These are phyloP conservation scores for Lichtheimia ramosa DNA, from an alignment of 371 early-diverging fungal genomes.

Conservation along the genomic window DNA sequence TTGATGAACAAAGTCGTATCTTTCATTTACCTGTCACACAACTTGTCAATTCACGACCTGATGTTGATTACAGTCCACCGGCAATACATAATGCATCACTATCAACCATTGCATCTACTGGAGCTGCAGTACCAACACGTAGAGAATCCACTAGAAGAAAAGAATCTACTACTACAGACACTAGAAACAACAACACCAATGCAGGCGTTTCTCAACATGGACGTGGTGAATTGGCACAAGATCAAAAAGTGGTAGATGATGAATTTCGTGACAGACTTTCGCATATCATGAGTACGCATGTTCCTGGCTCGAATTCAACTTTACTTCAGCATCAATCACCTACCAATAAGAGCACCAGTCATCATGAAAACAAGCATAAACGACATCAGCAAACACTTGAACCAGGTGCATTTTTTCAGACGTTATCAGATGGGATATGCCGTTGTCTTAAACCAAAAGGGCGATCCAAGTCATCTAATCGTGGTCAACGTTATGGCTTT, in stretches of 20 bases:
- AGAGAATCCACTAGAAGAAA: background rate
- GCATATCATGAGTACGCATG: constrained; percentile 28
- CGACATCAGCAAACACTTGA: background rate
- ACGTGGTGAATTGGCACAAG: constrained; percentile 31
- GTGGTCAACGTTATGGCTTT: constrained; percentile 41
- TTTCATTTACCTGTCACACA: constrained; percentile 3
- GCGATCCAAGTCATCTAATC: background rate
- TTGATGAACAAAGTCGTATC: background rate
- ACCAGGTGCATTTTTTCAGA: background rate
- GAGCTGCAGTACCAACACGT: no score
- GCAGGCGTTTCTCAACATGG: constrained; percentile 22
- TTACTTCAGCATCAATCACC: background rate
- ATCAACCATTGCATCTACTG: background rate
- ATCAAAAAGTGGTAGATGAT: constrained; percentile 21
- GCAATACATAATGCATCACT: background rate
- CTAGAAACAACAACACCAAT: background rate
- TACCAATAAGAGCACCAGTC: background rate
- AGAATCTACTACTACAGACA: background rate
- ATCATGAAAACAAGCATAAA: no score
- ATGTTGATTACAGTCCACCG: constrained; percentile 6
- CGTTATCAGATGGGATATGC: background rate
- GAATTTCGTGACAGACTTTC: constrained; percentile 25
- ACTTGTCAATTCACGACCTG: constrained; percentile 13
- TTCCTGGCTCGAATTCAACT: constrained; percentile 20
- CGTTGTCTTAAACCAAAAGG: background rate